phyloP scores from a whole-genome alignment of 108 stramenopile genomes.

The Asterionellopsis glacialis region DNA sequence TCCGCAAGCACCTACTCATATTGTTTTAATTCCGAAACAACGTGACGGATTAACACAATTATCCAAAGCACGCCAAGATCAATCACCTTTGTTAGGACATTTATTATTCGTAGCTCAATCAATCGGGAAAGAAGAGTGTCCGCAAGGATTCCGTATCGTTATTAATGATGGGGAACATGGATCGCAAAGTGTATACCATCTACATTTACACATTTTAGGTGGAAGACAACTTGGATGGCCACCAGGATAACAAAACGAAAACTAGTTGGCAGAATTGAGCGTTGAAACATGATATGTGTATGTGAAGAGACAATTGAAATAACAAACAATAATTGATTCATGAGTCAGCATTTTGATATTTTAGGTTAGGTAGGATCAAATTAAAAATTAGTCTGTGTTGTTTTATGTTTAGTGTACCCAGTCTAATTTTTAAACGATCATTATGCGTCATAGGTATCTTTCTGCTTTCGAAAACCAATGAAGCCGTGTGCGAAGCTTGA shows the following conservation, averaged over 20 bases:
- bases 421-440: too few relatives aligned
- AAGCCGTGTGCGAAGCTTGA: too few relatives aligned
- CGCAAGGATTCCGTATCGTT: slow-evolving; percentile 88
- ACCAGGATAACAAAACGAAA: slow-evolving; percentile 53
- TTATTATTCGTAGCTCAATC: slow-evolving; percentile 87
- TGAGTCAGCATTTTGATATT: too few relatives aligned
- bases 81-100: slow-evolving; percentile 93
- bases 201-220: slow-evolving; percentile 88
- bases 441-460: too few relatives aligned
- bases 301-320: too few relatives aligned
- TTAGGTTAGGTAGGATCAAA: too few relatives aligned
- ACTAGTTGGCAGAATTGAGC: too few relatives aligned
- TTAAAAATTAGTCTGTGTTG: too few relatives aligned
- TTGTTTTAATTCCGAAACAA: slow-evolving; percentile 96
- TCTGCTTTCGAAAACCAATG: too few relatives aligned
- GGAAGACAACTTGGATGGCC: slow-evolving; percentile 92
- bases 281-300: too few relatives aligned
- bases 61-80: slow-evolving; percentile 82
- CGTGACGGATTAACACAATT: slow-evolving; percentile 90
- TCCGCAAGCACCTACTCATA: slow-evolving; percentile 90
- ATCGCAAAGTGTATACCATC: slow-evolving; percentile 91
- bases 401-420: too few relatives aligned
- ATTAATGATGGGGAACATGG: slow-evolving; percentile 93
- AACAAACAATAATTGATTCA: too few relatives aligned
- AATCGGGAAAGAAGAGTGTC: slow-evolving; percentile 84